phyloP scores from a whole-genome alignment of 2,329 filamentous ascomycete genomes.

The Biscogniauxia marginata region DNA sequence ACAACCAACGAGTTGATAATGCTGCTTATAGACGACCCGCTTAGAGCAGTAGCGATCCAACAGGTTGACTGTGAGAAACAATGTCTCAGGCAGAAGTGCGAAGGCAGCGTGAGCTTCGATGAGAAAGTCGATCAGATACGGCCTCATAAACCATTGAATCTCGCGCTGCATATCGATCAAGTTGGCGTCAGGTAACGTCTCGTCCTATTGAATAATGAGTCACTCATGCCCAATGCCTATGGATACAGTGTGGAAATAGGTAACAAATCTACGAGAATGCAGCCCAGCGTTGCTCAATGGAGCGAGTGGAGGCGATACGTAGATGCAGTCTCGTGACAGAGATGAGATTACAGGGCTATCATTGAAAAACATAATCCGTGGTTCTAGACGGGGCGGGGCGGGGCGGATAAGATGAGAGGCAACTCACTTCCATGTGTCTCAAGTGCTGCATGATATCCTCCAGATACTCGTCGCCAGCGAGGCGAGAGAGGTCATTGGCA shows the following conservation, averaged over 20 bases:
- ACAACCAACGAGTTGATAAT: slow-evolving; percentile 97
- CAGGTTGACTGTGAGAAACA: slow-evolving; percentile 95
- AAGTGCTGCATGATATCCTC: slow-evolving; percentile 94
- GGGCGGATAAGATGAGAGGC: not conserved
- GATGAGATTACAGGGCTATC: not conserved
- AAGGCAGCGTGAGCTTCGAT: slow-evolving; percentile 97
- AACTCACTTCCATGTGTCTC: slow-evolving; percentile 83
- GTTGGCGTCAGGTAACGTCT: slow-evolving; percentile 92
- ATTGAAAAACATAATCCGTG: too few relatives aligned
- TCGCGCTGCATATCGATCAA: slow-evolving; percentile 99
- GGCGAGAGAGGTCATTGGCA: slow-evolving; percentile 81
- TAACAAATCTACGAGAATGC: not conserved
- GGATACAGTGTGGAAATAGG: not conserved
- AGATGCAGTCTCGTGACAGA: too few relatives aligned
- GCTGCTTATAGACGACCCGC: slow-evolving; percentile 96
- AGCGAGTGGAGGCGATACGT: too few relatives aligned
- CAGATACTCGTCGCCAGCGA: slow-evolving; percentile 86
- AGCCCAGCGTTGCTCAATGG: not conserved
- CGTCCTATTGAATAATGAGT: slow-evolving; percentile 48
- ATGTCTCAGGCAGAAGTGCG: slow-evolving; percentile 86
- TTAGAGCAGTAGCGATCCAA: slow-evolving; percentile 97
- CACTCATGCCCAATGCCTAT: not conserved
- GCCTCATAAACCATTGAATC: slow-evolving; percentile 99
- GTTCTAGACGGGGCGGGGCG: not conserved
- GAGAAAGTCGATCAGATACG: slow-evolving; percentile 96